A percentile compares a stretch with the other conserved stretches of the same genome.
Evolutionary conservation across 306 rosid species (phyloP).

Genomic region (Sicyos edulis): DNA sequence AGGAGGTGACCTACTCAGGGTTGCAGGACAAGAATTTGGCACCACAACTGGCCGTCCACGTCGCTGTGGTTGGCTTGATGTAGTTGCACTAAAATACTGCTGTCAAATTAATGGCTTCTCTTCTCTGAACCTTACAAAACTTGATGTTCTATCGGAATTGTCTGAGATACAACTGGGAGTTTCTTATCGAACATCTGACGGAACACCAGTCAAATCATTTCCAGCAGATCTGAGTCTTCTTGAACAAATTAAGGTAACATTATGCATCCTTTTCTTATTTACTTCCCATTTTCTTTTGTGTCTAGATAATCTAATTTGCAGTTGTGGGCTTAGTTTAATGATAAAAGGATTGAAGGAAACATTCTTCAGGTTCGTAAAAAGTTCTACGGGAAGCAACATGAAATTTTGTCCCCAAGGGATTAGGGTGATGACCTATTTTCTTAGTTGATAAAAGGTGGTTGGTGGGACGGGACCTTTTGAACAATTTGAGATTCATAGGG

Average conservation of each 20-base stretch:
- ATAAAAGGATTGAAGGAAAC: not conserved
- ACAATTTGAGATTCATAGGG: not conserved
- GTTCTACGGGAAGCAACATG: not conserved
- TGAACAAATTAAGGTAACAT: slow-evolving; percentile 67
- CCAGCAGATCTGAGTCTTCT: slow-evolving; percentile 81
- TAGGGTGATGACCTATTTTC: not conserved
- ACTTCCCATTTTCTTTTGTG: not conserved
- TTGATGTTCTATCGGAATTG: slow-evolving; percentile 77
- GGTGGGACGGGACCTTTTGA: not conserved
- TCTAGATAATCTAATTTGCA: no score
- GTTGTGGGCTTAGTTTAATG: not conserved
- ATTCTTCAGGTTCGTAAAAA: not conserved
- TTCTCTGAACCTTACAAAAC: slow-evolving; percentile 82
- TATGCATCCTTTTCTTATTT: not conserved
- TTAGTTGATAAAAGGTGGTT: not conserved
- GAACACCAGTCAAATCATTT: slow-evolving; percentile 61
- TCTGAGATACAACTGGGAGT: slow-evolving; percentile 71
- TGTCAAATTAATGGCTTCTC: slow-evolving; percentile 90
- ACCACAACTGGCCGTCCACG: slow-evolving; percentile 97
- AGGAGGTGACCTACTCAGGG: slow-evolving; percentile 80
- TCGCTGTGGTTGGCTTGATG: slow-evolving; percentile 97
- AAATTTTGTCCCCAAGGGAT: not conserved
- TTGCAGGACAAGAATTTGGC: slow-evolving; percentile 95
- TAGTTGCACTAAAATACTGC: slow-evolving; percentile 61
- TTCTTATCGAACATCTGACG: slow-evolving; percentile 53